A percentile compares a stretch with the other conserved stretches of the same genome.
Evolutionary conservation across 73 alveolate genomes (phyloP).

Genomic region (Paramecium pentaurelia): DNA sequence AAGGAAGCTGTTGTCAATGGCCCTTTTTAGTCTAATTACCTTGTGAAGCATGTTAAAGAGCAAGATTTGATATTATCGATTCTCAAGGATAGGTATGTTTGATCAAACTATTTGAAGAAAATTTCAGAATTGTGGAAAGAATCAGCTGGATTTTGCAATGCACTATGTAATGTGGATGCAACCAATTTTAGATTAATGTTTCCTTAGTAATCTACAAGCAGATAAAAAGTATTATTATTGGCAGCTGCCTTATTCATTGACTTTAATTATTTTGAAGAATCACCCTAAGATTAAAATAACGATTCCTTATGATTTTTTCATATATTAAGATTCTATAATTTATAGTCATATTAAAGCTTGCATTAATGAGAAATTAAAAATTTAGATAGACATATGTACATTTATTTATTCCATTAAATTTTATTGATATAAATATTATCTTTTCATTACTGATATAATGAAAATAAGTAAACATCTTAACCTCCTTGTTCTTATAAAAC

Average conservation of each 20-base stretch:
- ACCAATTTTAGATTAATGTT: not conserved
- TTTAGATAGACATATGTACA: not conserved
- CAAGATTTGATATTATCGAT: not conserved
- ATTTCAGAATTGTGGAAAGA: slow-evolving; percentile 36
- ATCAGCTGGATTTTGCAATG: slow-evolving; percentile 29
- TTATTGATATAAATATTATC: too few relatives aligned
- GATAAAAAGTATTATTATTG: not conserved
- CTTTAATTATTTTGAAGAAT: slow-evolving; percentile 11
- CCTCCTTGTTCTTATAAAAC: too few relatives aligned
- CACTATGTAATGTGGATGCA: not conserved
- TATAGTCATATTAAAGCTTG: not conserved
- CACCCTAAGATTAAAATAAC: not conserved
- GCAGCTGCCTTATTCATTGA: slow-evolving; percentile 24
- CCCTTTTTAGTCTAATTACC: slow-evolving; percentile 12
- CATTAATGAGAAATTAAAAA: not conserved
- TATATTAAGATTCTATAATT: not conserved
- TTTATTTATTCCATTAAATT: not conserved
- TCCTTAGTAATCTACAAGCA: not conserved
- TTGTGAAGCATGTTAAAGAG: slow-evolving; percentile 40
- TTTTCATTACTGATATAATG: too few relatives aligned
- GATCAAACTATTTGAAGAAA: not conserved
- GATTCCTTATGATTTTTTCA: not conserved
- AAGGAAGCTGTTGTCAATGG: slow-evolving; percentile 49
- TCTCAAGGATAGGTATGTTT: not conserved
- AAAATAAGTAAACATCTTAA: too few relatives aligned